Evolutionary conservation across 176 grass and related monocot species (phyloP), one percentile per base, ranked within the genome.

Genomic region (Bothriochloa decipiens): DNA sequence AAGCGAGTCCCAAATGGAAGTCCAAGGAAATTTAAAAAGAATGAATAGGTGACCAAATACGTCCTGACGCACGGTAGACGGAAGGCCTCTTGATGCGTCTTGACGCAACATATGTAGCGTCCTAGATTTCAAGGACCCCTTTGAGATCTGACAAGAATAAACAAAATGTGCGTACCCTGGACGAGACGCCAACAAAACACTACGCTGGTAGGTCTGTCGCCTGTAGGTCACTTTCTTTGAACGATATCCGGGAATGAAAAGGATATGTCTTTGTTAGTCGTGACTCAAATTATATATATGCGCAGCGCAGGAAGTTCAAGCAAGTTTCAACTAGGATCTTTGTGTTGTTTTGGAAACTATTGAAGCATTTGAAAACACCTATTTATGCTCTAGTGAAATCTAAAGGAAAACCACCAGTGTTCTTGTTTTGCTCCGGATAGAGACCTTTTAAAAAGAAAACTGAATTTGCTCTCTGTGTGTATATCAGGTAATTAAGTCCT

Each of bases 221-320:
- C 36, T 41, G 18, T 22, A 70, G 68, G 36, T 70, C 36, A 70
- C 68, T 70, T 70, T 70, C 68, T 39, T 70, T 70, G 36, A 70
- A 70, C 52, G 53, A 57, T 41, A 41, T 23, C 68, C 4, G 53
- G 8, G 53, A n/a, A n/a, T 70, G 36, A 69, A 22, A 69, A 70
- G 11, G 18, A 70, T 70, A 20, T n/a, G 17, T 69, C 35, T 18
- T n/a, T 55, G 16, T 69, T 40, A 70, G 68, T 70, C 36, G 20
- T 70, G 36, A 20, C 18, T 40, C 10, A 18, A 52, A 52, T 52
- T 52, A 52, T 52, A 52, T 52, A 52, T 52, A 18, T 52, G 4
- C 16, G 49, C 47, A 16, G 33, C 8, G 36, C 17, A 10, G 7
- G 2, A 68, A 36, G 35, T 32, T 36, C 23, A 8, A 29, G 29